Conservation (phyloP, 495 filamentous ascomycete species). For the Lepidopterella palustris region DNA sequence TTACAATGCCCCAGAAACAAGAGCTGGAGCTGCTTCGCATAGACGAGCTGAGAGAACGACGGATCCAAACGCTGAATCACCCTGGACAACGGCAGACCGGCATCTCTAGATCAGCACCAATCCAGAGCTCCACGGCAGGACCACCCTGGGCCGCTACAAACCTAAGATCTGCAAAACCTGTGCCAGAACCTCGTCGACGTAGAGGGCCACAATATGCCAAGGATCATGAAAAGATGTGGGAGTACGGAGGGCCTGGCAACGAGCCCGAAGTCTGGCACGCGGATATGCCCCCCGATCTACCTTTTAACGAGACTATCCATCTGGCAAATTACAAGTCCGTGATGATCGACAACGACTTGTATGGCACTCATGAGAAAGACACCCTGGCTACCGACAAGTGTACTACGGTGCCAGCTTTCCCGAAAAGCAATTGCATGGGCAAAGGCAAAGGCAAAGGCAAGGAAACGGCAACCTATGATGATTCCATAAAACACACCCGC, state of each 20-base stretch:
- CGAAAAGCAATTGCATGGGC: background rate
- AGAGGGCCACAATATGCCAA: background rate
- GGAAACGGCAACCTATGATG: background rate
- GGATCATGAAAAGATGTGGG: constrained; percentile 3
- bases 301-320: constrained; percentile 20
- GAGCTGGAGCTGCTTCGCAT: no score
- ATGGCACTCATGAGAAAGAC: background rate
- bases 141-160: no score
- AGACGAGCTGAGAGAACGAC: no score
- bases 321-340: constrained; percentile 17
- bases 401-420: background rate
- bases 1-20: no score
- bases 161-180: background rate
- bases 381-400: background rate
- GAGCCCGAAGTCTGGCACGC: constrained; percentile 20
- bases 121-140: no score
- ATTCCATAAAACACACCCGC: constrained; percentile 2
- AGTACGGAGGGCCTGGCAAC: constrained; percentile 22
- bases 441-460: background rate
- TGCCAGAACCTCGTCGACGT: background rate
- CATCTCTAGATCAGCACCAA: no score
- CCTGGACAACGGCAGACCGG: no score
- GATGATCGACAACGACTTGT: constrained; percentile 16
- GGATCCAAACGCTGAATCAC: no score
- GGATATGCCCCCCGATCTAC: constrained; percentile 15